Base-by-base conservation (phyloP, 495 filamentous ascomycete species). In the Astrothelium macrocarpum region DNA sequence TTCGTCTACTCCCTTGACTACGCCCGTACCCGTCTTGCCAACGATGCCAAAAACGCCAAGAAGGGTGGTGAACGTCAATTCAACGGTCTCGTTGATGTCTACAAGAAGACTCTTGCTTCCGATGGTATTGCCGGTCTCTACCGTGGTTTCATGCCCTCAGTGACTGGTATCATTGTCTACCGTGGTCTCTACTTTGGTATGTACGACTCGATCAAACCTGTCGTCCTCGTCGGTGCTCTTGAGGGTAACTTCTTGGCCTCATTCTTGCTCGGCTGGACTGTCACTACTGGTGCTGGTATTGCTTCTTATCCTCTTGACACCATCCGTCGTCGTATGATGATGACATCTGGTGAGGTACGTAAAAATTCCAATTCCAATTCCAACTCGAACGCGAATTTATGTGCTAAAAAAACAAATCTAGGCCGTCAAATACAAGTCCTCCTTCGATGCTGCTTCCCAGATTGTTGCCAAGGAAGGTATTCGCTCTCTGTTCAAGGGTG, bases 121-220 rank as follows among this genome's bases (percentile, higher is more conserved):
- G 94, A 98, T 78, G 94, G 94, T 93, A 84, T 98, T 79, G 86
- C 87, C 75, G 94, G 95, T 92, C 90, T 98, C 75, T 98, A 98
- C 89, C 94, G 94, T 91, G 94, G 94, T 84, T 98, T 98, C 89
- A 90, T 90, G 83, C 95, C 95, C 77, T 98, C 95, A 71, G 94
- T 98, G 74, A 83, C 87, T 79, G 94, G 94, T 85, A 98, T 98
- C 78, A 79, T 97, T 77, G 95, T 98, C 79, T 98, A 98, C 89
- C 95, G 94, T 90, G 94, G 94, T 95, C 91, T 98, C 70, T 98
- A 98, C 90, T 98, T 98, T 88, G 94, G 94, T 76, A 89, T 98
- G 89, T 97, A 98, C 91, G 94, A 97, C 82, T 98, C 94, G 70
- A 87, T 98, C 85, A 98, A 98, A 90, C 94, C 94, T 71, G 90